A percentile compares a stretch with the other conserved stretches of the same genome.
These are phyloP conservation scores for Phallus indusiatus DNA, from an alignment of 768 basidiomycete genomes.

Conservation along the genomic window DNA sequence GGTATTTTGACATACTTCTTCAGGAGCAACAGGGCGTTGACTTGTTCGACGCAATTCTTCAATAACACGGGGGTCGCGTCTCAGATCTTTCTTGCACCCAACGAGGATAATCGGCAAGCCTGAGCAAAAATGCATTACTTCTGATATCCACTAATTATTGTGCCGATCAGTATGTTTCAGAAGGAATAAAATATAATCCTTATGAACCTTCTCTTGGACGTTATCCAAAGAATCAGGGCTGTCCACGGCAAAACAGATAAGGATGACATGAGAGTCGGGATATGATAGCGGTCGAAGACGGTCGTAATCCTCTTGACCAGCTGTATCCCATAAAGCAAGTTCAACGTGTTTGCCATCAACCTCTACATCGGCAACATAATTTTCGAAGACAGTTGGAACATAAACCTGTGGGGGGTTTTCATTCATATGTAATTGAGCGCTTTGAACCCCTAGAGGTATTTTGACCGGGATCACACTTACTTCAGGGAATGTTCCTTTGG, in stretches of 20 bases:
- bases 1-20: slow-evolving; percentile 52
- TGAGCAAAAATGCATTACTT: slow-evolving; percentile 96
- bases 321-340: slow-evolving; percentile 99
- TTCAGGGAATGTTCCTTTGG: slow-evolving; percentile 94
- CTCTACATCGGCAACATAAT: slow-evolving; percentile 98
- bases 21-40: slow-evolving; percentile 89
- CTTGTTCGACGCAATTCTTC: slow-evolving; percentile 91
- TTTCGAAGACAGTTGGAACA: slow-evolving; percentile 99
- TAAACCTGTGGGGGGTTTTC: slow-evolving; percentile 64
- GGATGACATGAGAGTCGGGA: slow-evolving; percentile 99
- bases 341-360: slow-evolving; percentile 98
- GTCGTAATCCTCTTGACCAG: slow-evolving; percentile 99
- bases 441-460: not conserved
- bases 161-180: slow-evolving; percentile 3
- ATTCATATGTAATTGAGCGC: not conserved
- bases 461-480: slow-evolving; percentile 27
- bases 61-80: slow-evolving; percentile 86
- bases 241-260: slow-evolving; percentile 98
- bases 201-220: slow-evolving; percentile 89
- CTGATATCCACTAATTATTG: slow-evolving; percentile 81
- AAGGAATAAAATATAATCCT: not conserved
- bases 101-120: slow-evolving; percentile 94
- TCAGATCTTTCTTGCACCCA: slow-evolving; percentile 97
- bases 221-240: slow-evolving; percentile 97
- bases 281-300: slow-evolving; percentile 95